Evolutionary conservation across 2,329 filamentous ascomycete genomes (phyloP).

Genomic region (Exophiala aquamarina): DNA sequence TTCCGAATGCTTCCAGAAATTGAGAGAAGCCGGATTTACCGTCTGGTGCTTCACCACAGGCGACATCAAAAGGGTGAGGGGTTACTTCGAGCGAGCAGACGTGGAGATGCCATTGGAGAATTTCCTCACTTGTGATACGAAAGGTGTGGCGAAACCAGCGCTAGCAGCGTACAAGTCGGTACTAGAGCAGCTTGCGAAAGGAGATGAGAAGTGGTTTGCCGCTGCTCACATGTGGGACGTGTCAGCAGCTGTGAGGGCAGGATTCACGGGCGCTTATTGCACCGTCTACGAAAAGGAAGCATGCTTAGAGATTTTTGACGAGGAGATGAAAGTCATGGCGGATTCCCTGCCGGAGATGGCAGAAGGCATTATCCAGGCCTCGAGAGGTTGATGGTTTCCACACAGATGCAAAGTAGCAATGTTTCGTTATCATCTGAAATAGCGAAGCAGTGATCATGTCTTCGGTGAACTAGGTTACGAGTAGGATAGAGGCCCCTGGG

Average conservation of each 20-base stretch:
- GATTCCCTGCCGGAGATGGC: constrained; percentile 52
- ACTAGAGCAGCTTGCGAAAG: constrained; percentile 39
- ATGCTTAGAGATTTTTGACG: constrained; percentile 50
- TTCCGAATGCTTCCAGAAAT: constrained; percentile 38
- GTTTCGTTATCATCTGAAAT: too few relatives aligned
- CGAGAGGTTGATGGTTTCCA: neutral
- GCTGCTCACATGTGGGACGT: constrained; percentile 63
- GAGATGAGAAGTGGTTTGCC: constrained; percentile 51
- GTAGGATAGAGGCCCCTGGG: too few relatives aligned
- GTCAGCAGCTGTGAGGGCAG: constrained; percentile 50
- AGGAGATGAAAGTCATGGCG: constrained; percentile 51
- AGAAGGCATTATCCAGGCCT: constrained; percentile 23
- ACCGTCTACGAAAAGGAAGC: constrained; percentile 54
- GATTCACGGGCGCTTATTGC: constrained; percentile 56
- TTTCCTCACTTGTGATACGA: constrained; percentile 52
- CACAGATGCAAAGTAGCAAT: too few relatives aligned
- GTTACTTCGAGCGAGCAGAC: constrained; percentile 52
- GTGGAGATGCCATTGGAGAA: constrained; percentile 53
- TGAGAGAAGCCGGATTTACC: constrained; percentile 49
- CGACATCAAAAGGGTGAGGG: constrained; percentile 49
- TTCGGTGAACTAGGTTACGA: too few relatives aligned
- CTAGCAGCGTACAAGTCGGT: constrained; percentile 48
- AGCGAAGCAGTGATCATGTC: too few relatives aligned
- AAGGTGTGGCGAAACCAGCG: constrained; percentile 53
- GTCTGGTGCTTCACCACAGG: constrained; percentile 57